Base-by-base conservation (phyloP, 2,329 filamentous ascomycete species). In the Trichoderma sp. region DNA sequence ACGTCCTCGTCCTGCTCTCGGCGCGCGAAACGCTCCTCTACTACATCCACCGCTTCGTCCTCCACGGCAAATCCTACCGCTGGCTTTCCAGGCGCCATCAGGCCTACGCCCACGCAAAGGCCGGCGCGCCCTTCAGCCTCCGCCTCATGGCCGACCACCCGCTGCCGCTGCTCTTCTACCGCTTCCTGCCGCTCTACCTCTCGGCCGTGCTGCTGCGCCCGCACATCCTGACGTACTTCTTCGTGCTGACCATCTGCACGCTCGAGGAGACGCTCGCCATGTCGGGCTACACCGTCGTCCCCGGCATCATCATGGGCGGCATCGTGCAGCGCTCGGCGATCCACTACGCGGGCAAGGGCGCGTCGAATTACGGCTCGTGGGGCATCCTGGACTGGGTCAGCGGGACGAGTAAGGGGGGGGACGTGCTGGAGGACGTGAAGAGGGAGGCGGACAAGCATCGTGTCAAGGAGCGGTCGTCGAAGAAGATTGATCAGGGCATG, bases 141-240 rank as follows among this genome's bases (percentile, higher is more conserved):
- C 82, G 85, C 54, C 83, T 90, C 10, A 86, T 88, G 70, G 87
- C 90, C 69, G 90, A 93, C 77, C 90, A 93, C 75, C 91, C 91
- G 0, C 71, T 88, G 0, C 85, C 88, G 1, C 85, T 90, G 59
- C 79, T 93, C 7, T 78, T 92, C 1, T 83, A 86, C 70, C 86
- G 86, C 59, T 88, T 91, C 75, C 69, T 91, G 1, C 91, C 91
- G 0, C 78, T 88, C 7, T 91, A 91, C 75, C 77, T 92, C 0
- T 89, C 91, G 1, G 86, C 90, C 1, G 79, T 89, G 24, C 72
- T 86, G n/a, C 82, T 92, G 51, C 88, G 89, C 10, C 88, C 90
- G 43, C 91, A 94, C 76, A 83, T 93, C 4, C 82, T 93, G n/a
- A 92, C 89, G 0, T 93, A 90, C 79, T 84, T 92, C 68, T 74